Evolutionary conservation across 768 basidiomycete species (phyloP), one percentile per base, ranked within the genome.

Genomic region (Tylopilus balloui): DNA sequence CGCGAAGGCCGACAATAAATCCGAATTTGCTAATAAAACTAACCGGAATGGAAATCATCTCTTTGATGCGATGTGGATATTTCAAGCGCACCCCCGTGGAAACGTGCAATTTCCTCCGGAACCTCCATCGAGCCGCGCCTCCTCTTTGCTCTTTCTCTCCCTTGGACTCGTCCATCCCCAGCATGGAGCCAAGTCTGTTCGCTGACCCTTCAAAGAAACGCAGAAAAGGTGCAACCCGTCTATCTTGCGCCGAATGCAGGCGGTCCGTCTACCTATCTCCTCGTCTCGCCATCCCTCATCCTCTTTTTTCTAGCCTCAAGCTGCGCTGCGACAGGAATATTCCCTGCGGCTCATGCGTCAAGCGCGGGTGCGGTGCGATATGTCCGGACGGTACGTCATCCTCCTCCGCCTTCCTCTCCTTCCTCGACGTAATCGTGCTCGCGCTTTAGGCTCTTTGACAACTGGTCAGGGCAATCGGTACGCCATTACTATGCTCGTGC

Each of bases 401-500:
- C 29, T n/a, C 40, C 38, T 43, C 51, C 50, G 17, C 45, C 45
- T 52, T 47, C 37, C 45, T 29, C 17, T 28, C 49, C 52, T 48
- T 45, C 49, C 53, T 42, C 58, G 48, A 52, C 51, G 52, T 60
- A 43, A 60, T 60, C 45, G 43, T 43, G 25, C 38, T 39, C 56
- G 50, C 38, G 20, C 27, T 13, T 24, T 73, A 87, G 86, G 86
- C 44, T 87, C 86, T 11, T 70, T 89, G 38, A 88, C 86, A 10
- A 89, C 88, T 40, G 88, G 88, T 8, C 83, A 88, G 66, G 88
- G 87, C 14, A 88, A 88, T 73, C 79, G 85, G 86, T 85, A 56
- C 41, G 71, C 60, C 25, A 53, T 45, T 28, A 23, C 17, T 27
- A 2, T 32, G 0, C 42, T 42, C 44, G 21, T 14, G 0, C 19